These are phyloP conservation scores for Linum trigynum DNA, from an alignment of 345 rosid species.

Conservation along the genomic window DNA sequence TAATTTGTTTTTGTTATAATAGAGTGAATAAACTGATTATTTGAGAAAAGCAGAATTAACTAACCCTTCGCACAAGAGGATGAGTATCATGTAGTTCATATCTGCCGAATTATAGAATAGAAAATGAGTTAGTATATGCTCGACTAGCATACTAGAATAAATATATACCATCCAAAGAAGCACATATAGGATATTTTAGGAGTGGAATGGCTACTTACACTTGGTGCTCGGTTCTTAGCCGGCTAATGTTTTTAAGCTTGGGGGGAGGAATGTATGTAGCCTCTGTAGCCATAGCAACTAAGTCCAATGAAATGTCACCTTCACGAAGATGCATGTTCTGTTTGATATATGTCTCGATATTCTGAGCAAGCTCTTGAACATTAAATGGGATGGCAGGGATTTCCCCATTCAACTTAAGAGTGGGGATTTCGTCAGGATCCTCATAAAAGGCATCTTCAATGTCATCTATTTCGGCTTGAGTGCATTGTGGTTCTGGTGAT, in stretches of 20 bases:
- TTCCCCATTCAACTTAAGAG: constrained; percentile 47
- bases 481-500: constrained; percentile 52
- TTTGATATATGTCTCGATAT: constrained; percentile 50
- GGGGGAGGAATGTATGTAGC: constrained; percentile 60
- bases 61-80: constrained; percentile 68
- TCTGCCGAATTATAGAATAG: constrained; percentile 39
- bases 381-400: constrained; percentile 71
- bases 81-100: constrained; percentile 88
- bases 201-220: constrained; percentile 57
- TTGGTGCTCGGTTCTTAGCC: constrained; percentile 86
- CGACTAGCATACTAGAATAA: neutral
- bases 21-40: constrained; percentile 2
- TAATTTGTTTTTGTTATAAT: neutral
- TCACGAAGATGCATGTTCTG: constrained; percentile 62
- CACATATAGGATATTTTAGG: neutral
- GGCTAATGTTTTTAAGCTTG: constrained; percentile 67
- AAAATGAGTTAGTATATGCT: constrained; percentile 8
- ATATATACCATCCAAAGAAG: neutral
- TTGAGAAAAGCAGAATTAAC: constrained; percentile 16
- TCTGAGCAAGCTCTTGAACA: constrained; percentile 46
- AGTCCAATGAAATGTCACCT: constrained; percentile 67
- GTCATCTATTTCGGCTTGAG: constrained; percentile 42
- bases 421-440: constrained; percentile 78
- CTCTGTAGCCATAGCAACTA: constrained; percentile 65
- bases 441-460: constrained; percentile 59